These are phyloP conservation scores for Pilobolus umbonatus DNA, from an alignment of 192 early-diverging fungal species.

Conservation along the genomic window DNA sequence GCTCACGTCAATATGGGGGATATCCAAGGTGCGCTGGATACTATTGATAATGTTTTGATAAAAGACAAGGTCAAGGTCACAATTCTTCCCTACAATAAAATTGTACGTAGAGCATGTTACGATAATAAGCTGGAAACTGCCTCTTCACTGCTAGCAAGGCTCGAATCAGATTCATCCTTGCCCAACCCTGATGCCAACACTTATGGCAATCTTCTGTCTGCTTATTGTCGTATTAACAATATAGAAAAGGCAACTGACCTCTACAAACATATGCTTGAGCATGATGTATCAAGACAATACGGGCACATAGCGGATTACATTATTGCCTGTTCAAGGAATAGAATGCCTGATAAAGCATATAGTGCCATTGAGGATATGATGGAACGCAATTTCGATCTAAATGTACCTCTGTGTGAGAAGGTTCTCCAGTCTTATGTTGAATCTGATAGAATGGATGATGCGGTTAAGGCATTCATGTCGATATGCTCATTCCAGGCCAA, in stretches of 20 bases:
- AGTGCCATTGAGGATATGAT: constrained; percentile 15
- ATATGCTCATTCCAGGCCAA: constrained; percentile 2
- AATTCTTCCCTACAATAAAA: constrained; percentile 28
- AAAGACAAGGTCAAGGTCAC: constrained; percentile 21
- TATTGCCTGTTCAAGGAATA: constrained; percentile 9
- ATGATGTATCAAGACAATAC: constrained; percentile 21
- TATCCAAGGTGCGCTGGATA: constrained; percentile 22
- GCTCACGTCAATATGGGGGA: constrained; percentile 31
- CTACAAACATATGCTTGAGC: constrained; percentile 13
- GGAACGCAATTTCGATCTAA: constrained; percentile 15
- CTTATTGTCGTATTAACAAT: constrained; percentile 12
- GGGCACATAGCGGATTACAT: constrained; percentile 30
- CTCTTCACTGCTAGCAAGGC: neutral
- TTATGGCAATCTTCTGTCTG: constrained; percentile 21
- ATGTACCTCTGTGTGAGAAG: constrained; percentile 12
- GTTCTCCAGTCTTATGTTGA: constrained; percentile 13
- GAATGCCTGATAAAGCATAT: constrained; percentile 7
- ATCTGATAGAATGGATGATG: neutral
- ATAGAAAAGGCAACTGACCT: constrained; percentile 9
- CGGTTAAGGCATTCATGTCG: neutral
- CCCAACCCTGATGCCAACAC: constrained; percentile 30
- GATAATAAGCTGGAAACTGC: constrained; percentile 11
- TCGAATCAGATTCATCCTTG: constrained; percentile 9
- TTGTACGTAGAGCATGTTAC: constrained; percentile 21
- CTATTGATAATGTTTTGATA: constrained; percentile 27